Evolutionary conservation across 306 rosid genomes (phyloP).

Genomic region (Purshia tridentata): DNA sequence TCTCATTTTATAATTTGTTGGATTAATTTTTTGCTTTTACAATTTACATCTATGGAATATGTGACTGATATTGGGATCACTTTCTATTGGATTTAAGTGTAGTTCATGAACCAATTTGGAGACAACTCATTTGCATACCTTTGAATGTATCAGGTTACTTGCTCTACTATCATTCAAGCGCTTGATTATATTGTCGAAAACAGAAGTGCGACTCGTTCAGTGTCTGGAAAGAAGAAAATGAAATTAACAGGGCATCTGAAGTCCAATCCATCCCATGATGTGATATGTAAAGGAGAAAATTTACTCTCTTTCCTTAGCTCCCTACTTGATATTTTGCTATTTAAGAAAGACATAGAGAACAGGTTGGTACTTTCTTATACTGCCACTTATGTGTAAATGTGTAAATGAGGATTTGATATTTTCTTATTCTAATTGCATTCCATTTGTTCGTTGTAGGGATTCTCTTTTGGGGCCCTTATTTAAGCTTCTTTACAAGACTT

Average conservation of each 20-base stretch:
- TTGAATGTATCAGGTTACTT: slow-evolving; percentile 57
- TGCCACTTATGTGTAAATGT: neutral
- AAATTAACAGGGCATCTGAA: slow-evolving; percentile 38
- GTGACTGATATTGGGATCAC: neutral
- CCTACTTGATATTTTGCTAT: slow-evolving; percentile 73
- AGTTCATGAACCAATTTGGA: slow-evolving; percentile 17
- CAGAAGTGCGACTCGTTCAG: slow-evolving; percentile 32
- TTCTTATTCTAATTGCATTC: slow-evolving; percentile 21
- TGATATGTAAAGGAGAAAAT: slow-evolving; percentile 41
- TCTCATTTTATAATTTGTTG: slow-evolving; percentile 2
- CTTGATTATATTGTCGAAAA: slow-evolving; percentile 48
- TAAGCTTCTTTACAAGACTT: slow-evolving; percentile 52
- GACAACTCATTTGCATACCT: slow-evolving; percentile 21
- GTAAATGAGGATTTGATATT: neutral
- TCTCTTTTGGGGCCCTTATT: slow-evolving; percentile 67
- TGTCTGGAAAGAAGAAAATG: slow-evolving; percentile 50
- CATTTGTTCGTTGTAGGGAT: slow-evolving; percentile 52
- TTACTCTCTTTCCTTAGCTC: slow-evolving; percentile 56
- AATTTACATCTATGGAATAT: neutral
- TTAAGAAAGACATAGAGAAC: slow-evolving; percentile 67
- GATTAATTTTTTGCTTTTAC: neutral
- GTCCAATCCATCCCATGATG: slow-evolving; percentile 32
- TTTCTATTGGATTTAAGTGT: neutral
- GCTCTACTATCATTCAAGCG: slow-evolving; percentile 45
- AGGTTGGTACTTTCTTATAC: slow-evolving; percentile 44